A percentile compares a stretch with the other conserved stretches of the same genome.
Conservation (phyloP, 139 green algal genomes). For the Zygnema cylindricum region DNA sequence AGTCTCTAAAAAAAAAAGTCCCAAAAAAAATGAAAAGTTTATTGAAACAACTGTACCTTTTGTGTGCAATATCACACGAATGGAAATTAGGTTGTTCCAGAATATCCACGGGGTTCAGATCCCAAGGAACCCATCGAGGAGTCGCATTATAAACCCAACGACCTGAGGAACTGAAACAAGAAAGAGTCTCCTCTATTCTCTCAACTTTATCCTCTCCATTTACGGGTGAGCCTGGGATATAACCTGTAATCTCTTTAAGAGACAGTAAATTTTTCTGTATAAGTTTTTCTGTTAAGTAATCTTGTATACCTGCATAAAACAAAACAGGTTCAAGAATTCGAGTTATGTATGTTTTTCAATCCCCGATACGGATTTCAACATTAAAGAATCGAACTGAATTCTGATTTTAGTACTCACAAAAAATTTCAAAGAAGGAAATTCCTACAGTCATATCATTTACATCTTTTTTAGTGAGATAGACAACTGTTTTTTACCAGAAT, state of each 20-base stretch:
- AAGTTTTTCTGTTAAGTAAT: background rate
- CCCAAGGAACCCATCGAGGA: slow-evolving; percentile 32
- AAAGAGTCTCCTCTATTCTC: background rate
- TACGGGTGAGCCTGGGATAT: slow-evolving; percentile 7
- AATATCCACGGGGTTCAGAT: background rate
- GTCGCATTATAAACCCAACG: slow-evolving; percentile 34
- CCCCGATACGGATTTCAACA: no score
- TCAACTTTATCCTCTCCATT: background rate
- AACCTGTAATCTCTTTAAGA: background rate
- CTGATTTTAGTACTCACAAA: no score
- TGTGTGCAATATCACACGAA: slow-evolving; percentile 14
- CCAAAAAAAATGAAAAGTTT: background rate
- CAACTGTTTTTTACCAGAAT: no score
- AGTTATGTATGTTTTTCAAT: no score
- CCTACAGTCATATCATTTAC: no score
- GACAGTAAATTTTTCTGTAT: background rate
- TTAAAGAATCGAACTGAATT: no score
- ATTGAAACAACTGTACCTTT: background rate
- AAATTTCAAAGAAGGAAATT: no score
- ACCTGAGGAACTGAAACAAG: slow-evolving; percentile 1
- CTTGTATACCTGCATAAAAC: background rate
- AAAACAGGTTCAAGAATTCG: no score
- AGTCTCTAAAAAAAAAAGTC: background rate
- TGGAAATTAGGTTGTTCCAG: background rate
- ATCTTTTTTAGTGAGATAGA: no score